Evolutionary conservation across 78 protist species (phyloP).

Genomic region (Emiliania huxleyi): DNA sequence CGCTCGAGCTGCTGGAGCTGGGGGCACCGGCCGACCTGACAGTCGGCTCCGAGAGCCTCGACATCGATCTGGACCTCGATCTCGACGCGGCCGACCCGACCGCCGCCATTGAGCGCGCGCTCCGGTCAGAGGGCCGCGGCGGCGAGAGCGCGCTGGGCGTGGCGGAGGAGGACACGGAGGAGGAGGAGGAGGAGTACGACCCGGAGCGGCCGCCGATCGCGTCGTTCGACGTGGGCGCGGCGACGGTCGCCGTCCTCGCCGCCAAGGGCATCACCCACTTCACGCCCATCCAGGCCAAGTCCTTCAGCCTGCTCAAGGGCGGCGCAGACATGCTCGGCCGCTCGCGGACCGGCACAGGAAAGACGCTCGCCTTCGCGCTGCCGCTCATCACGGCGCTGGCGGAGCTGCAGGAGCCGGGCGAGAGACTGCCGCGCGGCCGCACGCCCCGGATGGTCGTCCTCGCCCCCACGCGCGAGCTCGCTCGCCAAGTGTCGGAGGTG

Average conservation of each 20-base stretch:
- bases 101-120: too few relatives aligned
- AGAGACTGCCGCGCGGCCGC: background rate
- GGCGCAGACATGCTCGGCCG: constrained; percentile 55
- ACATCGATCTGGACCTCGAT: too few relatives aligned
- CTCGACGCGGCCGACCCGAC: too few relatives aligned
- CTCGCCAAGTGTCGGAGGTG: background rate
- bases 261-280: background rate
- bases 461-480: constrained; percentile 59
- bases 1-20: too few relatives aligned
- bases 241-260: background rate
- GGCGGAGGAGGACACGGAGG: too few relatives aligned
- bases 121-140: too few relatives aligned
- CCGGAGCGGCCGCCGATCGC: background rate
- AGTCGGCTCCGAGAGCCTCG: too few relatives aligned
- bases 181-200: too few relatives aligned
- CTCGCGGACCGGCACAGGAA: constrained; percentile 51
- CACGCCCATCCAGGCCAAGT: background rate
- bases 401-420: background rate
- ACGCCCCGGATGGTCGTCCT: constrained; percentile 35
- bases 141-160: too few relatives aligned
- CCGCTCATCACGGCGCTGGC: constrained; percentile 2
- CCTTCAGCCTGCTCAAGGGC: constrained; percentile 10
- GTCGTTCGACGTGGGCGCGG: background rate
- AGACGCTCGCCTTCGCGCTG: constrained; percentile 53
- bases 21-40: too few relatives aligned